Base-by-base conservation (phyloP, 805 yeast species). In the Blastobotrys mokoenaii region DNA sequence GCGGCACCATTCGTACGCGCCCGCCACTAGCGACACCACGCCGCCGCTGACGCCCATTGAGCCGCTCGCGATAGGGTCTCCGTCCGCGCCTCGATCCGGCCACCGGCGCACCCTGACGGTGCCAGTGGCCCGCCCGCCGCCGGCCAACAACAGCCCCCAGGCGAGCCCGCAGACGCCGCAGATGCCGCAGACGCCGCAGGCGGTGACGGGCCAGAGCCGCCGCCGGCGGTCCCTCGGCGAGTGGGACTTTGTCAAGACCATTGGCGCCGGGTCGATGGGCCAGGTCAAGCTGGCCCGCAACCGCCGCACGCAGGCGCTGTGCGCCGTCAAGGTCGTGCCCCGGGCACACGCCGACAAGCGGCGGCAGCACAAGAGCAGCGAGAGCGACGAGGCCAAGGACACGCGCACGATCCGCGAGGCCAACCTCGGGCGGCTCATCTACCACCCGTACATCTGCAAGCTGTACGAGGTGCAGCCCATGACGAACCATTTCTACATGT, bases 181-280 rank as follows among this genome's bases (percentile, higher is more conserved):
- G 27, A 22, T 22, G 27, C 27, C 27, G 27, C 27, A 22, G 27
- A 4, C 27, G 27, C 27, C 27, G 27, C 27, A 22, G 27, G n/a
- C n/a, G n/a, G n/a, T n/a, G n/a, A n/a, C n/a, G n/a, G n/a, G n/a
- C n/a, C 42, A 9, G 37, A 40, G 27, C 25, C 45, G 12, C 51
- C 51, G 88, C 62, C 77, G 97, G 52, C 83, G 82, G 48, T 75
- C 95, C 3, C 82, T 90, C 45, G 98, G 97, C 11, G 96, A 93
- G 53, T 90, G 98, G 98, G 95, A 86, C 55, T 89, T 90, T 56
- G 74, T 85, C 47, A 87, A 87, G 64, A 88, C 96, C 2, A 84
- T 93, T 39, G 99, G 99, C 37, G 96, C 97, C 1, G 98, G 99
- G 2, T 87, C 96, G 0, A 93, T 93, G 98, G 99, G 99, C 48